These are phyloP conservation scores for Phoma herbarum DNA, from an alignment of 2,329 filamentous ascomycete species.

Conservation along the genomic window DNA sequence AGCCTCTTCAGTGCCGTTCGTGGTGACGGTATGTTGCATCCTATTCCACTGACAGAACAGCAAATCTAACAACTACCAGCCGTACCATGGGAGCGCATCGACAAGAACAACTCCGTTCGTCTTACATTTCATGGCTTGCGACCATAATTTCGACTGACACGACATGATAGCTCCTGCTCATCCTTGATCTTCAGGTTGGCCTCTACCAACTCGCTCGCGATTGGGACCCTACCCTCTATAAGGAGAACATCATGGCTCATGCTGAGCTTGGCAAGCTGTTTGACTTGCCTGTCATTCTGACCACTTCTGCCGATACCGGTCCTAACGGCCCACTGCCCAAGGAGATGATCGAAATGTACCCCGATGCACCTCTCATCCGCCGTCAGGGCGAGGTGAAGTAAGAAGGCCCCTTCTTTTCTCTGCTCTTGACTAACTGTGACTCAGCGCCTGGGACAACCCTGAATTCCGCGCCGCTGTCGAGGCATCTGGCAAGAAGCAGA, in stretches of 20 bases:
- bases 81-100: slow-evolving; percentile 53
- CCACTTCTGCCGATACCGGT: slow-evolving; percentile 72
- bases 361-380: slow-evolving; percentile 70
- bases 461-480: slow-evolving; percentile 72
- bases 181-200: slow-evolving; percentile 69
- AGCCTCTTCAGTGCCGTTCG: slow-evolving; percentile 42
- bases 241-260: slow-evolving; percentile 73
- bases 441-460: slow-evolving; percentile 73
- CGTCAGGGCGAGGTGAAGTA: slow-evolving; percentile 75
- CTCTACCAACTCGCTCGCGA: slow-evolving; percentile 70
- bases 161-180: slow-evolving; percentile 59
- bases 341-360: slow-evolving; percentile 74
- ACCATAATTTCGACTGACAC: not conserved
- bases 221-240: slow-evolving; percentile 71
- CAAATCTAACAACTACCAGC: slow-evolving; percentile 38
- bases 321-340: slow-evolving; percentile 76
- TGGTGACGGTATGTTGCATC: slow-evolving; percentile 37
- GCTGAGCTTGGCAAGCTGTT: slow-evolving; percentile 72
- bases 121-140: not conserved
- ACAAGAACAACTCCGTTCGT: slow-evolving; percentile 53
- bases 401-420: not conserved
- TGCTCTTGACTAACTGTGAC: slow-evolving; percentile 8
- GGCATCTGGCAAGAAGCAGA: slow-evolving; percentile 71
- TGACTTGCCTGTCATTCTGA: slow-evolving; percentile 73
- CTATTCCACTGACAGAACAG: not conserved